Evolutionary conservation across 2,329 filamentous ascomycete genomes (phyloP).

Genomic region (Epichloe coenophiala): DNA sequence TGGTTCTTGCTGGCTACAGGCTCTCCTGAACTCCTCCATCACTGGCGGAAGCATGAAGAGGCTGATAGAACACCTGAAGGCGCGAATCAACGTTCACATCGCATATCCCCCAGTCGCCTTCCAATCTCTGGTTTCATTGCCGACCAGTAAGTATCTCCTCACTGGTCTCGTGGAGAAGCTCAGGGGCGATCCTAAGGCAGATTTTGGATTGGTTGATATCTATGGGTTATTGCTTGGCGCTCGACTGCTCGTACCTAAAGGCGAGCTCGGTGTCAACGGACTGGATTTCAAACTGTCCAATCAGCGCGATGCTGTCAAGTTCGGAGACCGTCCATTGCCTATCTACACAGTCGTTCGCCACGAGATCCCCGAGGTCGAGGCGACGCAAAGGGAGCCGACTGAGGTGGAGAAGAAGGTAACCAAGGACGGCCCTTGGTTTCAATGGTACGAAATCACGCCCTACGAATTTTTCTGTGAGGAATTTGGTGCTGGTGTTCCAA

Average conservation of each 20-base stretch:
- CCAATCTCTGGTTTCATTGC: slow-evolving; percentile 67
- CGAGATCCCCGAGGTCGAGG: slow-evolving; percentile 60
- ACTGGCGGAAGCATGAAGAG: slow-evolving; percentile 51
- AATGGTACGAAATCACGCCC: slow-evolving; percentile 93
- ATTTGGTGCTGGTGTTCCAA: slow-evolving; percentile 80
- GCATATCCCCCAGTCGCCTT: slow-evolving; percentile 87
- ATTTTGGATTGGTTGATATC: slow-evolving; percentile 84
- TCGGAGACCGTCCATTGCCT: slow-evolving; percentile 72
- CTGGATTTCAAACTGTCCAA: slow-evolving; percentile 83
- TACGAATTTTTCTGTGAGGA: slow-evolving; percentile 96
- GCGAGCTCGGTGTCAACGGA: slow-evolving; percentile 60
- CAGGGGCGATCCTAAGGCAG: slow-evolving; percentile 54
- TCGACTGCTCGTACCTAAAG: slow-evolving; percentile 68
- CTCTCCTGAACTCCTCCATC: slow-evolving; percentile 65
- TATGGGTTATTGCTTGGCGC: slow-evolving; percentile 81
- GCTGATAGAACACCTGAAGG: slow-evolving; percentile 75
- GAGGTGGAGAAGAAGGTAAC: slow-evolving; percentile 29
- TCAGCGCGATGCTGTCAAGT: slow-evolving; percentile 61
- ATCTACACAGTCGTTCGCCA: slow-evolving; percentile 95
- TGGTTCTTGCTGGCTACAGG: slow-evolving; percentile 90
- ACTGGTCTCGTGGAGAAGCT: slow-evolving; percentile 85
- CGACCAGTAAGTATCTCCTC: slow-evolving; percentile 84
- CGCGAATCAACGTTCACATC: slow-evolving; percentile 74
- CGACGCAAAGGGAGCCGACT: slow-evolving; percentile 15
- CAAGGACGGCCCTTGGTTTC: slow-evolving; percentile 73